Evolutionary conservation across 371 early-diverging fungal species (phyloP).

Genomic region (Rhizomucor pusillus): DNA sequence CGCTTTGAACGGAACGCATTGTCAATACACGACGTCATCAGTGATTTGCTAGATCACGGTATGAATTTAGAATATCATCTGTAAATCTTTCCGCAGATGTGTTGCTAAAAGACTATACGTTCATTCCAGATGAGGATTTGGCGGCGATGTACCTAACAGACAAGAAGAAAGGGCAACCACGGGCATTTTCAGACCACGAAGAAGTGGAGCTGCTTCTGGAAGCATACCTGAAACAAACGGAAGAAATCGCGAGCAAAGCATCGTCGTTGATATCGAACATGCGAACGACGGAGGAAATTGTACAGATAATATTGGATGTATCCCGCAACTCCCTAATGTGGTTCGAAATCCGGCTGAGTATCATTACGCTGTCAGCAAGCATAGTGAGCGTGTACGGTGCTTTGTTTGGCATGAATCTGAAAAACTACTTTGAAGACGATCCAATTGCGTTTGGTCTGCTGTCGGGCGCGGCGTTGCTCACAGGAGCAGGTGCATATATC

Average conservation of each 20-base stretch:
- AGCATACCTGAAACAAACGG: conserved; percentile 81
- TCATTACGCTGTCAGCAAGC: conserved; percentile 75
- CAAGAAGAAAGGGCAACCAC: conserved; percentile 59
- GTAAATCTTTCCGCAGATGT: neutral
- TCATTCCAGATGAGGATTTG: conserved; percentile 75
- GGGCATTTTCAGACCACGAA: conserved; percentile 67
- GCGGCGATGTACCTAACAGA: conserved; percentile 87
- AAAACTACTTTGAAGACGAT: conserved; percentile 67
- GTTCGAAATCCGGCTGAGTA: conserved; percentile 79
- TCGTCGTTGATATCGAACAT: conserved; percentile 70
- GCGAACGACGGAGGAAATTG: conserved; percentile 83
- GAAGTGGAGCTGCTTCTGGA: conserved; percentile 88
- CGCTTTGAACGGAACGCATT: conserved; percentile 74
- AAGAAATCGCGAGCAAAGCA: conserved; percentile 77
- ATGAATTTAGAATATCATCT: conserved; percentile 9
- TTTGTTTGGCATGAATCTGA: conserved; percentile 89
- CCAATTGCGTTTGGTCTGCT: conserved; percentile 69
- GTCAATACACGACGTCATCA: conserved; percentile 74
- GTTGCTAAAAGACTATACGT: too few relatives aligned
- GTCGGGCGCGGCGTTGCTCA: conserved; percentile 49
- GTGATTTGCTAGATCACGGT: conserved; percentile 80
- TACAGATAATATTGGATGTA: conserved; percentile 79
- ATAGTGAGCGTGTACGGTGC: conserved; percentile 59
- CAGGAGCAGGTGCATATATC: conserved; percentile 36
- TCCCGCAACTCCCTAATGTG: conserved; percentile 84